Conservation (phyloP, 257 asterid species). For the Oldenlandia corymbosa region DNA sequence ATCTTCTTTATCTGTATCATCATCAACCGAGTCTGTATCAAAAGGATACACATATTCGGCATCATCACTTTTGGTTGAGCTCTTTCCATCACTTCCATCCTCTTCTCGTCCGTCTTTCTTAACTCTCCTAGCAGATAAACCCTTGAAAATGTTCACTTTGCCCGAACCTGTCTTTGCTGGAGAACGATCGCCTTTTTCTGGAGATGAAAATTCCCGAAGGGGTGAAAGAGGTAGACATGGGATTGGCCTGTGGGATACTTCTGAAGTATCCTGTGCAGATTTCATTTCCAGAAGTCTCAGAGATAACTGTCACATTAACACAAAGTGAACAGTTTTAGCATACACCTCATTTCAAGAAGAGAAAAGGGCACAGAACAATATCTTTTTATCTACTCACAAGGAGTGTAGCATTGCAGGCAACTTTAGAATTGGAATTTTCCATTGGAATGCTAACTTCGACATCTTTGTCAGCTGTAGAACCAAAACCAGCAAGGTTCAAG, state of each 20-base stretch:
- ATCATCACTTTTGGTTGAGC: slow-evolving; percentile 54
- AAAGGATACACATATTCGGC: slow-evolving; percentile 29
- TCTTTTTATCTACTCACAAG: slow-evolving; percentile 34
- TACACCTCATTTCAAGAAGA: not conserved
- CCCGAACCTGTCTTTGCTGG: slow-evolving; percentile 33
- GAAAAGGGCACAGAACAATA: not conserved
- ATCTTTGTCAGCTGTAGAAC: slow-evolving; percentile 28
- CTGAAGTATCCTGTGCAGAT: slow-evolving; percentile 37
- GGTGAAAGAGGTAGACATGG: slow-evolving; percentile 47
- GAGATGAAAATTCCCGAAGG: slow-evolving; percentile 35
- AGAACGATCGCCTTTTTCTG: slow-evolving; percentile 33
- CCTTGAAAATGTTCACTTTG: slow-evolving; percentile 39
- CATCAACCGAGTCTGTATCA: slow-evolving; percentile 49
- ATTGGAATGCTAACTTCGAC: slow-evolving; percentile 43
- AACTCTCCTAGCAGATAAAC: slow-evolving; percentile 30
- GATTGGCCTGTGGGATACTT: slow-evolving; percentile 25
- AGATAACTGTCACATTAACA: slow-evolving; percentile 42
- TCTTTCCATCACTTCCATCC: slow-evolving; percentile 56
- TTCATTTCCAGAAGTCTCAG: slow-evolving; percentile 39
- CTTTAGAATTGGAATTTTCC: slow-evolving; percentile 13
- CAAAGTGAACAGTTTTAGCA: not conserved
- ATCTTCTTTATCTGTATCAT: slow-evolving; percentile 30
- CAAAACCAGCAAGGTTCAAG: slow-evolving; percentile 53
- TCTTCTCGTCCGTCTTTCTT: slow-evolving; percentile 48
- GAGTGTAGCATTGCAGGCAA: slow-evolving; percentile 26